A percentile compares a stretch with the other conserved stretches of the same genome.
Evolutionary conservation across 2,329 filamentous ascomycete species (phyloP).

Genomic region (Keithomyces neogunnii): DNA sequence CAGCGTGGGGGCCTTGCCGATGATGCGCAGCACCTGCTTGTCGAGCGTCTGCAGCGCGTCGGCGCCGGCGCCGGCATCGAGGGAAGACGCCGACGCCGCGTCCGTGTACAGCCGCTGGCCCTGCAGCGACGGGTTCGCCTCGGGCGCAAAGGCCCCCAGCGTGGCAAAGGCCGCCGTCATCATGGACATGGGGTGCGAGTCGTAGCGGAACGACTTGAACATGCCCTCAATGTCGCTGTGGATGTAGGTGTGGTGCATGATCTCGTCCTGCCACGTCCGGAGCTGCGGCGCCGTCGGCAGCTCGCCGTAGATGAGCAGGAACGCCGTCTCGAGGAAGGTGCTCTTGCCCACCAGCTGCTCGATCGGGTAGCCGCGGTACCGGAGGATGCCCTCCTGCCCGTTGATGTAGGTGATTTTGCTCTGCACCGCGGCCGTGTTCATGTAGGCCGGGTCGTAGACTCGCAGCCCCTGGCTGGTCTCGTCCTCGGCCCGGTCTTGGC

Average conservation of each 20-base stretch:
- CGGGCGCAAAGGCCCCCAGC: conserved; percentile 39
- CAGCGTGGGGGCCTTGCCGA: conserved; percentile 42
- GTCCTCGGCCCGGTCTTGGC: conserved; percentile 31
- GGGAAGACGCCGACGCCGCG: conserved; percentile 31
- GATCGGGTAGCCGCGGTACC: conserved; percentile 44
- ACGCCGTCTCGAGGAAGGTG: conserved; percentile 40
- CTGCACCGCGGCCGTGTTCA: conserved; percentile 43
- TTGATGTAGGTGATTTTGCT: conserved; percentile 45
- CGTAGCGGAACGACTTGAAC: conserved; percentile 42
- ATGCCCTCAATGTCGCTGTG: conserved; percentile 40
- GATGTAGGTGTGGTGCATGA: conserved; percentile 43
- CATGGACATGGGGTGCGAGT: conserved; percentile 45
- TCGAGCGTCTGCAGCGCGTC: conserved; percentile 35
- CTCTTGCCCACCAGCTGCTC: conserved; percentile 40
- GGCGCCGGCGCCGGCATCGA: too few relatives aligned
- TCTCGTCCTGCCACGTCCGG: conserved; percentile 34
- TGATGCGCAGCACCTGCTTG: conserved; percentile 43
- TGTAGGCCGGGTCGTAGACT: conserved; percentile 42
- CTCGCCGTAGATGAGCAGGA: conserved; percentile 43
- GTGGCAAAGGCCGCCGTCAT: conserved; percentile 40
- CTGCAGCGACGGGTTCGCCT: conserved; percentile 40
- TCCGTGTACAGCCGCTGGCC: conserved; percentile 42
- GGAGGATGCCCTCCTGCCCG: conserved; percentile 40
- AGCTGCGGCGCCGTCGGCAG: conserved; percentile 35
- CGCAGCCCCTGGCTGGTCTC: conserved; percentile 40